These are phyloP conservation scores for Globisporangium nodosum DNA, from an alignment of 352 stramenopile species.

Conservation along the genomic window DNA sequence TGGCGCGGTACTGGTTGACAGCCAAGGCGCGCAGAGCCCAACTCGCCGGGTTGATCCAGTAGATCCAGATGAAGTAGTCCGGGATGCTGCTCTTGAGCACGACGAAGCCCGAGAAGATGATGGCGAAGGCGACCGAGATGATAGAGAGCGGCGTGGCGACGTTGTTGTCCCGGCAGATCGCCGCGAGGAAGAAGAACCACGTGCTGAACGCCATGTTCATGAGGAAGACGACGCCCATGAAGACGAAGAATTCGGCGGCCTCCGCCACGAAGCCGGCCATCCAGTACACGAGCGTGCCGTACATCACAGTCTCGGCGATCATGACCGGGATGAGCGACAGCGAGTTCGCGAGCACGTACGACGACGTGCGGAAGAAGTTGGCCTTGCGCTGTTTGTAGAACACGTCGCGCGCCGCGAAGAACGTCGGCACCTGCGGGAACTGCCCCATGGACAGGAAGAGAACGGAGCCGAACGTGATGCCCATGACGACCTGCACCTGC, in stretches of 20 bases:
- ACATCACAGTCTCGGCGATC: slow-evolving; percentile 60
- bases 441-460: slow-evolving; percentile 75
- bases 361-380: slow-evolving; percentile 73
- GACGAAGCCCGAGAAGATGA: slow-evolving; percentile 53
- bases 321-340: slow-evolving; percentile 59
- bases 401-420: slow-evolving; percentile 52
- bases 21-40: slow-evolving; percentile 19
- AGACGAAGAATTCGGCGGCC: slow-evolving; percentile 31
- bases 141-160: slow-evolving; percentile 32
- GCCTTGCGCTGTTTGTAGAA: slow-evolving; percentile 81
- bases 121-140: slow-evolving; percentile 29
- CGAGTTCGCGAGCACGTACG: slow-evolving; percentile 50
- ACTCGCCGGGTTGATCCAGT: slow-evolving; percentile 25
- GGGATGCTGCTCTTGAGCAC: slow-evolving; percentile 39
- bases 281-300: slow-evolving; percentile 80
- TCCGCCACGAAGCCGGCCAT: slow-evolving; percentile 50
- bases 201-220: slow-evolving; percentile 37
- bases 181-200: slow-evolving; percentile 47
- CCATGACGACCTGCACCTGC: slow-evolving; percentile 41
- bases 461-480: slow-evolving; percentile 68
- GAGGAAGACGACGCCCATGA: slow-evolving; percentile 38
- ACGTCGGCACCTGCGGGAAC: slow-evolving; percentile 62
- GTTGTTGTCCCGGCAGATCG: slow-evolving; percentile 22
- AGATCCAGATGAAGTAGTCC: slow-evolving; percentile 22
- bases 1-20: slow-evolving; percentile 14